phyloP scores from a whole-genome alignment of 495 filamentous ascomycete species.

The Podospora conica region DNA sequence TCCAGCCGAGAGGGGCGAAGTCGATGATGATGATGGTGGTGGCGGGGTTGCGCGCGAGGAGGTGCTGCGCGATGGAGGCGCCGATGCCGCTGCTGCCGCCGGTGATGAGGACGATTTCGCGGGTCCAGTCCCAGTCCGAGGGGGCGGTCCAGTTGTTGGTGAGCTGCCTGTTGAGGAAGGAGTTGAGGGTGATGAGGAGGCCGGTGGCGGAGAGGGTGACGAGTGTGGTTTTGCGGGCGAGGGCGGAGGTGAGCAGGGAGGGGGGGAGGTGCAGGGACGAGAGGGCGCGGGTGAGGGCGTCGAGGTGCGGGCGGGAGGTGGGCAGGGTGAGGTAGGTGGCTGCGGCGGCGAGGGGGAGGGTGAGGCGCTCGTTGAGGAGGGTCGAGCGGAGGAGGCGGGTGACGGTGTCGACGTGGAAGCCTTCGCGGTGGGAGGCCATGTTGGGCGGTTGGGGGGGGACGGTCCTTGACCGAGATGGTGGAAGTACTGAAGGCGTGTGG shows the following conservation, averaged over 20 bases:
- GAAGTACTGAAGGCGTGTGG: background rate
- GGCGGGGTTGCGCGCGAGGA: constrained; percentile 16
- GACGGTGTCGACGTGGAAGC: constrained; percentile 22
- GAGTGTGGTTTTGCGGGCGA: constrained; percentile 3
- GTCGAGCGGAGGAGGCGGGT: constrained; percentile 15
- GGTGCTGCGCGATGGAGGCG: constrained; percentile 12
- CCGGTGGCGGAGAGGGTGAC: constrained; percentile 14
- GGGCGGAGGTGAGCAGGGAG: background rate
- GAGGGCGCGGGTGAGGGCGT: constrained; percentile 3
- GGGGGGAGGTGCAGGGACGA: constrained; percentile 2
- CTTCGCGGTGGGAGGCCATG: constrained; percentile 21
- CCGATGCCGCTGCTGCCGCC: constrained; percentile 25
- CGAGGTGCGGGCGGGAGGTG: constrained; percentile 4
- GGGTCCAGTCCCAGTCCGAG: constrained; percentile 23
- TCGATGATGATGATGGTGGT: constrained; percentile 21
- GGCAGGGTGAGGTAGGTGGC: constrained; percentile 7
- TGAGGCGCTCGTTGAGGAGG: constrained; percentile 19
- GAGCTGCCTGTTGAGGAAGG: constrained; percentile 22
- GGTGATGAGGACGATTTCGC: constrained; percentile 27
- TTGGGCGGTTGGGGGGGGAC: background rate
- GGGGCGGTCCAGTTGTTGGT: constrained; percentile 25
- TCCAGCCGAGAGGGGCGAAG: constrained; percentile 19
- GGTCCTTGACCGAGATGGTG: too few relatives aligned
- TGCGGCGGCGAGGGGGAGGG: constrained; percentile 17
- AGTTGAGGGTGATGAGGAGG: constrained; percentile 16